Evolutionary conservation across 352 stramenopile species (phyloP), one percentile per base, ranked within the genome.

Genomic region (Phytophthora sojae): DNA sequence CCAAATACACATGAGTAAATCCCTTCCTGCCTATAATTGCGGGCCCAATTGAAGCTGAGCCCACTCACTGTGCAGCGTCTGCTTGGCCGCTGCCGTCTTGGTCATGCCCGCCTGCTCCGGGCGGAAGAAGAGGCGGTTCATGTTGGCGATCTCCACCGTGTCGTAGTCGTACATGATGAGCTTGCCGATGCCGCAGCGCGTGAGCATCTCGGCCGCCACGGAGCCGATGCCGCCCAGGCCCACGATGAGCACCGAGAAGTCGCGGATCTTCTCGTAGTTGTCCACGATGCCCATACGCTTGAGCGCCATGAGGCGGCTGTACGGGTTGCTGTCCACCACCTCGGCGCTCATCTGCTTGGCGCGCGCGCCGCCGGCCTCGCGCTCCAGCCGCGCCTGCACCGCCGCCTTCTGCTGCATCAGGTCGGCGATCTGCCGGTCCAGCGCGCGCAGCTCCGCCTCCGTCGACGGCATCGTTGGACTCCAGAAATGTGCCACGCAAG

Each of bases 101-200:
- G 84, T 93, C 80, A 94, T 88, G 50, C 90, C 90, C 0, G 85
- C 89, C 67, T 97, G 90, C 63, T 95, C 85, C 3, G 90, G 90
- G 4, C 89, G 88, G 69, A 97, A 97, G 79, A 97, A 97, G 32
- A 97, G 74, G 35, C 91, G 90, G 73, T 97, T 97, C 91, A 97
- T 97, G 63, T 97, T 97, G 57, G 88, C 91, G 58, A 97, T 82
- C 78, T 97, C 91, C 52, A 97, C 91, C 26, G 75, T 91, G 73
- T 97, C 91, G 71, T 96, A 97, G 77, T 97, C 91, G 69, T 95
- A 95, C 69, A 97, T 83, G 65, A 97, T 83, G 64, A 97, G 83
- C 71, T 96, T 96, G 62, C 91, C 91, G 57, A 97, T 88, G 69
- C 91, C 91, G 67, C 91, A 97, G 47, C 91, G 90, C 58, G 88